phyloP scores from a whole-genome alignment of 2,329 filamentous ascomycete genomes.

The Trichoderma breve region DNA sequence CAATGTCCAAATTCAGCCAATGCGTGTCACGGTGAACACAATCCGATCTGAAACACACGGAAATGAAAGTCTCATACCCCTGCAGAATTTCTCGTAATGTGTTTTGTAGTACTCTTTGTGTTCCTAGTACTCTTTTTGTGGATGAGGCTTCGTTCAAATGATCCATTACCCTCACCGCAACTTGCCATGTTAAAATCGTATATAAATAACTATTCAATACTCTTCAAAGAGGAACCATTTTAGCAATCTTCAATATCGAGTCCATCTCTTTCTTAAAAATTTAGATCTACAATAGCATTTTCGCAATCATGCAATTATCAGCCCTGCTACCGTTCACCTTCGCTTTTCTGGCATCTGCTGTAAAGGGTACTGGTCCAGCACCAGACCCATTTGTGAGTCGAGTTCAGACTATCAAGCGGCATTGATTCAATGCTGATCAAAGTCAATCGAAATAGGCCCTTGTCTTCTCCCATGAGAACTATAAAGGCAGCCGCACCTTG shows the following conservation, averaged over 20 bases:
- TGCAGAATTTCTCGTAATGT: neutral
- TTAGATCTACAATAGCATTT: neutral
- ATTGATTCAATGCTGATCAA: neutral
- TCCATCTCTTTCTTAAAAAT: neutral
- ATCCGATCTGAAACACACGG: neutral
- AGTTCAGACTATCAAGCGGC: neutral
- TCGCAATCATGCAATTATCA: neutral
- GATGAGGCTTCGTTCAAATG: neutral
- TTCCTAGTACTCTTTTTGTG: neutral
- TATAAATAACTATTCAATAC: neutral
- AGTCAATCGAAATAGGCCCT: neutral
- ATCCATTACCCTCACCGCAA: neutral
- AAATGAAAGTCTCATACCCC: neutral
- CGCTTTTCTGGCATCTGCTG: neutral
- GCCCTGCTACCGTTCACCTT: neutral
- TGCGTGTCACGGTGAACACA: neutral
- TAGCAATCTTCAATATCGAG: neutral
- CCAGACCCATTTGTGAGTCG: neutral
- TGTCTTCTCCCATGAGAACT: neutral
- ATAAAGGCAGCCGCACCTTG: neutral
- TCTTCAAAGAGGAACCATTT: neutral
- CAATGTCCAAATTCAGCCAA: neutral
- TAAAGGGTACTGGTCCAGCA: neutral
- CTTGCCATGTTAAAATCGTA: neutral
- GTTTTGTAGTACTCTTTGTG: neutral